Evolutionary conservation across 139 green algal genomes (phyloP).

Genomic region (Tetraselmis chui): DNA sequence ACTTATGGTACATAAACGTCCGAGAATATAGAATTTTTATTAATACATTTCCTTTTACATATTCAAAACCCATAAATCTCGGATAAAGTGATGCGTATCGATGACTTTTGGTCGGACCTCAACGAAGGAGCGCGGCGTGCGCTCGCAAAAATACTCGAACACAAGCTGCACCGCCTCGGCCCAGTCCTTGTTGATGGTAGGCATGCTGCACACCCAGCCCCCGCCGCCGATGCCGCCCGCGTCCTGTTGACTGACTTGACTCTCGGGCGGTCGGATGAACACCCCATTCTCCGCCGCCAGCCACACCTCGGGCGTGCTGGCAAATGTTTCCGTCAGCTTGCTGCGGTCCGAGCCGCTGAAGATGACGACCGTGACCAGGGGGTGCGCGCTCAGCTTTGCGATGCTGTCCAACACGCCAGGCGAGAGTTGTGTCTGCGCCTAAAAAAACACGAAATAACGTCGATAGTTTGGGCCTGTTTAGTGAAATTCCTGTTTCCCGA

Average conservation of each 20-base stretch:
- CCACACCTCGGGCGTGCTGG: constrained; percentile 70
- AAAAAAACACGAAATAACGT: too few relatives aligned
- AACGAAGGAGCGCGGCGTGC: constrained; percentile 71
- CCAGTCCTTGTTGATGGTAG: constrained; percentile 73
- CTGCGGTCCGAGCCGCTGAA: constrained; percentile 64
- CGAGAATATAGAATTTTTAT: too few relatives aligned
- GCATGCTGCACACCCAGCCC: constrained; percentile 27
- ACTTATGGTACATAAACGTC: too few relatives aligned
- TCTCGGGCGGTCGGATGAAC: constrained; percentile 64
- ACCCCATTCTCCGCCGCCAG: constrained; percentile 96
- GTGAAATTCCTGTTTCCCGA: too few relatives aligned
- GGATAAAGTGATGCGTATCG: too few relatives aligned
- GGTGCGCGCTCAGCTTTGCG: neutral
- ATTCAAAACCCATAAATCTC: too few relatives aligned
- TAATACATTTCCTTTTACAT: too few relatives aligned
- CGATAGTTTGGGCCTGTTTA: too few relatives aligned
- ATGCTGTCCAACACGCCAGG: constrained; percentile 10
- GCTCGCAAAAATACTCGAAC: constrained; percentile 98
- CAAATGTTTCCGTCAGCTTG: constrained; percentile 82
- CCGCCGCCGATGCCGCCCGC: neutral
- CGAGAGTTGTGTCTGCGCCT: constrained; percentile 43
- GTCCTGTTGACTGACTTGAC: neutral
- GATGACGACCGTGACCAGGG: constrained; percentile 52
- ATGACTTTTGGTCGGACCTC: too few relatives aligned
- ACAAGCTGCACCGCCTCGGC: constrained; percentile 92